phyloP scores from a whole-genome alignment of 1,284 basidiomycete genomes.

The Bothia castanella region DNA sequence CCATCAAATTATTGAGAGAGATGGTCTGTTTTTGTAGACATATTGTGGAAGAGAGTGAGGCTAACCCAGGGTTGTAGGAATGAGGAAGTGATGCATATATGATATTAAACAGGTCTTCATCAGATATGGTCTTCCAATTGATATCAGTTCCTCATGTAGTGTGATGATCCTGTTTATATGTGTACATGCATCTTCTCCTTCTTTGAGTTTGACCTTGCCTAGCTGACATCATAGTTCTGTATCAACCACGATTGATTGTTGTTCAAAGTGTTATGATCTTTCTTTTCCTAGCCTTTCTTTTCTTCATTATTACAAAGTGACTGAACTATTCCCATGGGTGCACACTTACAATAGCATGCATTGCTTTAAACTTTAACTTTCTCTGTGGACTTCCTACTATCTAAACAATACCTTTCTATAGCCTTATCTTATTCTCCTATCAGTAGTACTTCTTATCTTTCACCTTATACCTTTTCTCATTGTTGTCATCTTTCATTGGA shows the following conservation, averaged over 20 bases:
- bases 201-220: background rate
- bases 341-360: too few species aligned
- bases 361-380: too few species aligned
- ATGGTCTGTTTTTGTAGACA: background rate
- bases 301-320: too few species aligned
- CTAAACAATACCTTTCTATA: too few species aligned
- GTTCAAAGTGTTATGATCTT: too few species aligned
- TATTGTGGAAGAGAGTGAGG: background rate
- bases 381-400: too few species aligned
- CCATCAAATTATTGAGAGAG: background rate
- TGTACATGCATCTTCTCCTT: background rate
- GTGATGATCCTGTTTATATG: background rate
- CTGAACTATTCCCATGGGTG: too few species aligned
- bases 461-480: too few species aligned
- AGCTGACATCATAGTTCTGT: background rate
- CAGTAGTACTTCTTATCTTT: too few species aligned
- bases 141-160: background rate
- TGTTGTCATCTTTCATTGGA: too few species aligned
- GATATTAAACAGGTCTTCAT: background rate
- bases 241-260: background rate
- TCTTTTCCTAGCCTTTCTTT: too few species aligned
- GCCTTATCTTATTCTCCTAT: too few species aligned
- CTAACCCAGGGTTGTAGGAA: background rate
- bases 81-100: background rate
- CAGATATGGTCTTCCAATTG: background rate